phyloP scores from a whole-genome alignment of 768 basidiomycete species.

The Boletus reticulatus region DNA sequence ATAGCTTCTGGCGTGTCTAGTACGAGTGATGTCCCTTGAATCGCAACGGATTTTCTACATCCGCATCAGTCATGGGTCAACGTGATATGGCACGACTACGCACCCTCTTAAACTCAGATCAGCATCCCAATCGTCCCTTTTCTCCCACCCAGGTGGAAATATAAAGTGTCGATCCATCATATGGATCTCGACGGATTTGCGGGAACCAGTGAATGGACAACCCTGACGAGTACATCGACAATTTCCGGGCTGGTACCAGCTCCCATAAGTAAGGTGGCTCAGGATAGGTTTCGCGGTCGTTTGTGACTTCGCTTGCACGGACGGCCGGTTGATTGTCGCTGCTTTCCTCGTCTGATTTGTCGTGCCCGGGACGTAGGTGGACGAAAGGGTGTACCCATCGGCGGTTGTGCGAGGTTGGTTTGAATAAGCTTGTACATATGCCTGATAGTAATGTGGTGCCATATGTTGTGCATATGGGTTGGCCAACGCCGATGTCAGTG shows the following conservation, averaged over 20 bases:
- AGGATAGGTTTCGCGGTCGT: slow-evolving; percentile 10
- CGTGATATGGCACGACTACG: slow-evolving; percentile 9
- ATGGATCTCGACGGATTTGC: slow-evolving; percentile 71
- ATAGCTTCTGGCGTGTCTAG: slow-evolving; percentile 83
- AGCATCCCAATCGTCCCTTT: slow-evolving; percentile 71
- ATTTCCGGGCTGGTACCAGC: slow-evolving; percentile 67
- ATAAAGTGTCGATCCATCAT: slow-evolving; percentile 92
- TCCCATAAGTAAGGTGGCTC: slow-evolving; percentile 21
- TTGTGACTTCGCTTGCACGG: neutral
- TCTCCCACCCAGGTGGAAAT: slow-evolving; percentile 72
- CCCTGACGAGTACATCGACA: slow-evolving; percentile 56
- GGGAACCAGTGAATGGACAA: slow-evolving; percentile 70
- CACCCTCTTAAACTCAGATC: slow-evolving; percentile 82
- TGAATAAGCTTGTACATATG: slow-evolving; percentile 40
- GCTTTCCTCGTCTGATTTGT: neutral
- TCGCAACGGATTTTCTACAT: slow-evolving; percentile 63
- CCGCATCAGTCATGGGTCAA: slow-evolving; percentile 6
- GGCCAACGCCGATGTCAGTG: slow-evolving; percentile 24
- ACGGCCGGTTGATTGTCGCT: neutral
- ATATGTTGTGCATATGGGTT: slow-evolving; percentile 30
- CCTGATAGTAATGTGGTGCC: slow-evolving; percentile 56
- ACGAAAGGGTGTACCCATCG: slow-evolving; percentile 40
- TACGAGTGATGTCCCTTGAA: slow-evolving; percentile 74
- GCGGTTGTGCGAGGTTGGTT: slow-evolving; percentile 23
- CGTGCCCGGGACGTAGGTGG: slow-evolving; percentile 33